A percentile compares a stretch with the other conserved stretches of the same genome.
These are phyloP conservation scores for Noccaea caerulescens DNA, from an alignment of 345 rosid species.

Conservation along the genomic window DNA sequence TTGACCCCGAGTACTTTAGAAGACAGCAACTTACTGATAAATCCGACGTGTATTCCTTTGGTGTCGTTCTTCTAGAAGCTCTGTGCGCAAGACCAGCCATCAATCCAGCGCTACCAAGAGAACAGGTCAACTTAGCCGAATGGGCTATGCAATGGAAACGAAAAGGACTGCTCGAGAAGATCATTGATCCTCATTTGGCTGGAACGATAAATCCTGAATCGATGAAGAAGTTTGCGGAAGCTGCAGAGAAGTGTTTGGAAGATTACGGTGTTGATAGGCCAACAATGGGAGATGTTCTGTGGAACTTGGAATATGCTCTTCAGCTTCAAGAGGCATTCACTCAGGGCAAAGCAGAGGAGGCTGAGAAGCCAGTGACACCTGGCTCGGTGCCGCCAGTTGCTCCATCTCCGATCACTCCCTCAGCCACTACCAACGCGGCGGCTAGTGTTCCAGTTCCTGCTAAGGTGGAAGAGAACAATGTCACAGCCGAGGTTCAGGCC, in stretches of 20 bases:
- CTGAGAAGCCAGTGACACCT: constrained; percentile 47
- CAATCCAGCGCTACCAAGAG: constrained; percentile 64
- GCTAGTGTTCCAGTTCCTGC: constrained; percentile 43
- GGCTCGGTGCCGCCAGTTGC: constrained; percentile 24
- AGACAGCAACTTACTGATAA: constrained; percentile 68
- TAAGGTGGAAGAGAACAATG: constrained; percentile 48
- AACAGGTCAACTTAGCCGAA: constrained; percentile 70
- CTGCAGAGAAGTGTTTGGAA: constrained; percentile 50
- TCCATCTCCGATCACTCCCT: constrained; percentile 40
- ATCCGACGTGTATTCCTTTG: constrained; percentile 73
- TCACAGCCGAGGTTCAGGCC: constrained; percentile 49
- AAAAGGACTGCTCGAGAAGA: constrained; percentile 52
- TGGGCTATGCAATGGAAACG: constrained; percentile 68
- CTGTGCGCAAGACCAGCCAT: constrained; percentile 73
- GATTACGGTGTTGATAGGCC: constrained; percentile 50
- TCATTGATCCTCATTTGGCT: constrained; percentile 55
- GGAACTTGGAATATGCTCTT: constrained; percentile 56
- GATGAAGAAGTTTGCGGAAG: constrained; percentile 55
- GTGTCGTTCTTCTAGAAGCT: constrained; percentile 67
- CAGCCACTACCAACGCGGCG: constrained; percentile 38
- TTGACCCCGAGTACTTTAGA: constrained; percentile 71
- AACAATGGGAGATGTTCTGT: constrained; percentile 49
- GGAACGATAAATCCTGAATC: constrained; percentile 62
- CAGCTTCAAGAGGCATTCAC: constrained; percentile 75
- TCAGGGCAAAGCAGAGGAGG: constrained; percentile 58